Evolutionary conservation across 768 basidiomycete genomes (phyloP).

Genomic region (Leccinum boreale): DNA sequence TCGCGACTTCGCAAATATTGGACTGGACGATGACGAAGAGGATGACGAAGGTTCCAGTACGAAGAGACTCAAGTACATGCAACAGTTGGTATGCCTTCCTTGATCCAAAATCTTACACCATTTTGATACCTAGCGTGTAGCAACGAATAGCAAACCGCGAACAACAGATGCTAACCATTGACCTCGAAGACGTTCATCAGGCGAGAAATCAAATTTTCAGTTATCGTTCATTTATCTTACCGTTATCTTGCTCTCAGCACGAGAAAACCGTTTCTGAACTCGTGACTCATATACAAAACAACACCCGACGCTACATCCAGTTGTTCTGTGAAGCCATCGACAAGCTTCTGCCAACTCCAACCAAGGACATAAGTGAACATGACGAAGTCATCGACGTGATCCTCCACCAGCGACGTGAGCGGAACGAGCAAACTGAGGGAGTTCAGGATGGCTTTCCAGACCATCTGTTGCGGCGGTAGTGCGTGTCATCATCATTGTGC

Average conservation of each 20-base stretch:
- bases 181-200: slow-evolving; percentile 81
- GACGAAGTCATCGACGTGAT: slow-evolving; percentile 98
- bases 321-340: slow-evolving; percentile 92
- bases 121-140: slow-evolving; percentile 31
- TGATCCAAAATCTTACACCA: slow-evolving; percentile 15
- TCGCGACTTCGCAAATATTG: slow-evolving; percentile 66
- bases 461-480: slow-evolving; percentile 94
- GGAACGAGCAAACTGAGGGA: slow-evolving; percentile 79
- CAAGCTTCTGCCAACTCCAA: slow-evolving; percentile 82
- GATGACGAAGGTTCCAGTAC: slow-evolving; percentile 31
- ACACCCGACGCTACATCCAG: slow-evolving; percentile 85
- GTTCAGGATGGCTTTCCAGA: slow-evolving; percentile 81
- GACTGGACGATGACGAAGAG: slow-evolving; percentile 51
- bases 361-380: slow-evolving; percentile 84
- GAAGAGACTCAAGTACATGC: slow-evolving; percentile 71
- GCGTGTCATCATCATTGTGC: slow-evolving; percentile 35
- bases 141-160: slow-evolving; percentile 93
- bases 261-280: slow-evolving; percentile 71
- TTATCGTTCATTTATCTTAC: slow-evolving; percentile 7
- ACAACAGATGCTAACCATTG: slow-evolving; percentile 83
- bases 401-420: slow-evolving; percentile 86
- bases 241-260: slow-evolving; percentile 41
- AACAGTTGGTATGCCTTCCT: slow-evolving; percentile 64
- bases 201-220: slow-evolving; percentile 38
- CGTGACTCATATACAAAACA: slow-evolving; percentile 73